phyloP scores from a whole-genome alignment of 257 asterid species.

The Gardenia jasminoides region DNA sequence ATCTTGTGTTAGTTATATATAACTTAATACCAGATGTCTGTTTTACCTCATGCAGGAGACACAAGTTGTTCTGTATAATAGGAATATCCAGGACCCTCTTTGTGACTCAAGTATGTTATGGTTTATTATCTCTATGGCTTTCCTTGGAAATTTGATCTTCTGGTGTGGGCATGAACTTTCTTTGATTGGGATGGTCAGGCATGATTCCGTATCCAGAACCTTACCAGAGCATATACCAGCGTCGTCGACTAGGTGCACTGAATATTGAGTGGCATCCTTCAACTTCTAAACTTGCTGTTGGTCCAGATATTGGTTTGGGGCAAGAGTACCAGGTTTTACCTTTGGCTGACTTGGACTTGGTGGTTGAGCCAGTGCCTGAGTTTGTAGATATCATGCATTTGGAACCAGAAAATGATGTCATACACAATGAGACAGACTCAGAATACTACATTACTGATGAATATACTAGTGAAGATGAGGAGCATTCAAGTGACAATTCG shows the following conservation, averaged over 20 bases:
- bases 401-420: conserved; percentile 91
- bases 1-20: conserved; percentile 20
- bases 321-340: conserved; percentile 79
- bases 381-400: conserved; percentile 73
- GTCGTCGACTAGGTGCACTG: conserved; percentile 80
- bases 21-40: conserved; percentile 19
- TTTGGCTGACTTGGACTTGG: conserved; percentile 71
- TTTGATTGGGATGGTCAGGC: conserved; percentile 50
- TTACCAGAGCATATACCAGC: conserved; percentile 85
- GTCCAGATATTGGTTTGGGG: conserved; percentile 77
- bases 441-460: conserved; percentile 78
- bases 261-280: conserved; percentile 96
- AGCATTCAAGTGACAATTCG: conserved; percentile 44
- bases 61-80: conserved; percentile 68
- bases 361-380: conserved; percentile 83
- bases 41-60: conserved; percentile 76
- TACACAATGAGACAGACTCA: conserved; percentile 88
- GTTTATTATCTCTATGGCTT: conserved; percentile 24
- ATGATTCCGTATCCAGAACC: conserved; percentile 99
- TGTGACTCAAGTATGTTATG: conserved; percentile 85
- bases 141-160: conserved; percentile 19
- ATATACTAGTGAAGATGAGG: conserved; percentile 56
- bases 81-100: conserved; percentile 83
- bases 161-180: conserved; percentile 17
- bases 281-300: conserved; percentile 77